These are phyloP conservation scores for Plectranthus barbatus DNA, from an alignment of 257 asterid species.

Conservation along the genomic window DNA sequence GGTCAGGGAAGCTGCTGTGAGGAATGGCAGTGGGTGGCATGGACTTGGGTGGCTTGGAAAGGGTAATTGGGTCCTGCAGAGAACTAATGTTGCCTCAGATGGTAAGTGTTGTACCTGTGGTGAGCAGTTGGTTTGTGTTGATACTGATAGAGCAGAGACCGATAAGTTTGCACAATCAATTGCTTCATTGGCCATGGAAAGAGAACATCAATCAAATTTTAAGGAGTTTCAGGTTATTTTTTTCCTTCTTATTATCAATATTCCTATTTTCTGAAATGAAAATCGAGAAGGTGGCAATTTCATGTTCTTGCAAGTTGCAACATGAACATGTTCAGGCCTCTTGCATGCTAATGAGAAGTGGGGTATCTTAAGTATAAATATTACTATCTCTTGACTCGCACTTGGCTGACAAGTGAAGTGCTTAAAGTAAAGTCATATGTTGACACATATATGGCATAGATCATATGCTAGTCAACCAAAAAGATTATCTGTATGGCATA, in stretches of 20 bases:
- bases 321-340: neutral
- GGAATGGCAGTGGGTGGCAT: constrained; percentile 95
- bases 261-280: neutral
- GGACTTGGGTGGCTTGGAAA: constrained; percentile 88
- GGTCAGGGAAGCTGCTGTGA: constrained; percentile 47
- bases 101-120: constrained; percentile 56
- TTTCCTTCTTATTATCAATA: neutral
- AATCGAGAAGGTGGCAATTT: neutral
- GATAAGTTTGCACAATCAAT: constrained; percentile 63
- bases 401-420: neutral
- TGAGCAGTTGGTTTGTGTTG: constrained; percentile 66
- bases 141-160: constrained; percentile 61
- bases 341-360: neutral
- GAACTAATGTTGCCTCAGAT: constrained; percentile 36
- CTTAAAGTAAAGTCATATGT: neutral
- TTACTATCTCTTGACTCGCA: neutral
- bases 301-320: neutral
- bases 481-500: neutral
- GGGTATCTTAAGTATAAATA: neutral
- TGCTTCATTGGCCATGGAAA: constrained; percentile 77
- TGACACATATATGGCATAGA: neutral
- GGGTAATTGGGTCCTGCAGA: constrained; percentile 64
- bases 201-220: constrained; percentile 66
- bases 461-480: neutral
- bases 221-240: constrained; percentile 70